A percentile compares a stretch with the other conserved stretches of the same genome.
Conservation (phyloP, 371 early-diverging fungal species). For the Catenaria anguillulae region DNA sequence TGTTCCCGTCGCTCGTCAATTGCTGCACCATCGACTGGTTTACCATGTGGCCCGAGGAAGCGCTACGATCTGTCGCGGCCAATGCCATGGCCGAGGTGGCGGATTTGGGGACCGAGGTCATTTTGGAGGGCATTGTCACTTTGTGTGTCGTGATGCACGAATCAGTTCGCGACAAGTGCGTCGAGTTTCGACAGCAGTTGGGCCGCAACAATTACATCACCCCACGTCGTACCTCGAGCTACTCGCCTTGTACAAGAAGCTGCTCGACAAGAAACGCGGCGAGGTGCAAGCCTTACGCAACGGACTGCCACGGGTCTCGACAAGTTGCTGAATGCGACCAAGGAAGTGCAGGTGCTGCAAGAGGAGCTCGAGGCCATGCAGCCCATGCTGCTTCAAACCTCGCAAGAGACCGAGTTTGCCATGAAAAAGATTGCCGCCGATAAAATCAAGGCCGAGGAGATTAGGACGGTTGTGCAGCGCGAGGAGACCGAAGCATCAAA, state of each 20-base stretch:
- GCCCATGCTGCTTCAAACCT: slow-evolving; percentile 39
- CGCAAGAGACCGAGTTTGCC: slow-evolving; percentile 37
- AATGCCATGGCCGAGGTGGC: slow-evolving; percentile 32
- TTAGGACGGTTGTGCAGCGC: slow-evolving; percentile 26
- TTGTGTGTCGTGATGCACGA: slow-evolving; percentile 44
- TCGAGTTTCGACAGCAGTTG: slow-evolving; percentile 30
- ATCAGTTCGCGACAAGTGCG: slow-evolving; percentile 30
- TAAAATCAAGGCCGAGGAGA: slow-evolving; percentile 38
- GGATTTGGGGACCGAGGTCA: slow-evolving; percentile 37
- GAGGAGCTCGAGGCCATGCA: slow-evolving; percentile 43
- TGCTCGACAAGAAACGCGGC: slow-evolving; percentile 35
- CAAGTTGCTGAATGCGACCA: slow-evolving; percentile 37
- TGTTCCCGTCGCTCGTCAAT: slow-evolving; percentile 45
- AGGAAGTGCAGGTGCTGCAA: slow-evolving; percentile 40
- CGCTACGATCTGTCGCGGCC: slow-evolving; percentile 35
- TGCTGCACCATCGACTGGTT: slow-evolving; percentile 50
- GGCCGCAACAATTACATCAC: slow-evolving; percentile 39
- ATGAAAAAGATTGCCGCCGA: slow-evolving; percentile 43
- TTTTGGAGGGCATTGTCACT: slow-evolving; percentile 40
- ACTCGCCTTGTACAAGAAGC: slow-evolving; percentile 29
- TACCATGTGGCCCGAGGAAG: slow-evolving; percentile 47
- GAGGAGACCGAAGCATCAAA: slow-evolving; percentile 34
- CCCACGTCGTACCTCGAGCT: slow-evolving; percentile 40
- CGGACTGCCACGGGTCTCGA: slow-evolving; percentile 39
- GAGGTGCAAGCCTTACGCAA: slow-evolving; percentile 36